Conservation (phyloP, 2,329 filamentous ascomycete species). For the Zopfia rhizophila region DNA sequence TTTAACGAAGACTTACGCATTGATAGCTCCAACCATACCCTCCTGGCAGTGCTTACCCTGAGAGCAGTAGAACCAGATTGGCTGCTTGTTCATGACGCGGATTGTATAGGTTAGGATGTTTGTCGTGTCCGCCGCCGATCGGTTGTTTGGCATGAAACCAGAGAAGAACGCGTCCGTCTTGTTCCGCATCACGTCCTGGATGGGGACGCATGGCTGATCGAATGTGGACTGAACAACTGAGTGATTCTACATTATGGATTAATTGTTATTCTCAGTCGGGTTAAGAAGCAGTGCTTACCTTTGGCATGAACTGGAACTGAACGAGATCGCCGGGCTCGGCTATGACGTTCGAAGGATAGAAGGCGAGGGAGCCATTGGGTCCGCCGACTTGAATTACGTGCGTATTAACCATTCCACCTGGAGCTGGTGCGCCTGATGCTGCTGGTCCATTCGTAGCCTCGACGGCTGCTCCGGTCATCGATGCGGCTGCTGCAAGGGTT, state of each 20-base stretch:
- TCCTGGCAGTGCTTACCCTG: slow-evolving; percentile 78
- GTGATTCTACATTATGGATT: slow-evolving; percentile 66
- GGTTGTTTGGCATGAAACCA: slow-evolving; percentile 71
- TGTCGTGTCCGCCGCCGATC: slow-evolving; percentile 28
- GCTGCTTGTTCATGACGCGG: slow-evolving; percentile 73
- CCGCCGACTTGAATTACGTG: slow-evolving; percentile 74
- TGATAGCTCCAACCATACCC: slow-evolving; percentile 81
- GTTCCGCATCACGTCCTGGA: slow-evolving; percentile 56
- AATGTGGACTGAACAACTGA: slow-evolving; percentile 83
- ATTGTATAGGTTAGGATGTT: slow-evolving; percentile 75
- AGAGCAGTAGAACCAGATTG: slow-evolving; percentile 83
- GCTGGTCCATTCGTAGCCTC: slow-evolving; percentile 14
- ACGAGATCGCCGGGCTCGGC: slow-evolving; percentile 68
- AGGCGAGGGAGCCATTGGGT: slow-evolving; percentile 65
- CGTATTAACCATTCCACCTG: slow-evolving; percentile 33
- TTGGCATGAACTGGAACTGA: slow-evolving; percentile 64
- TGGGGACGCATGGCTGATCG: slow-evolving; percentile 74
- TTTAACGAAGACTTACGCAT: slow-evolving; percentile 66
- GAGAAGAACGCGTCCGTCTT: slow-evolving; percentile 68
- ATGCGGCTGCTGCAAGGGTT: slow-evolving; percentile 21
- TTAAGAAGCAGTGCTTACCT: slow-evolving; percentile 42
- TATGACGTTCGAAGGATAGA: slow-evolving; percentile 72
- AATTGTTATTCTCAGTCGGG: slow-evolving; percentile 13
- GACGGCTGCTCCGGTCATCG: slow-evolving; percentile 19
- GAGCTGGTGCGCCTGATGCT: slow-evolving; percentile 3